Conservation (phyloP, 345 rosid genomes). For the Clarkia xantiana region DNA sequence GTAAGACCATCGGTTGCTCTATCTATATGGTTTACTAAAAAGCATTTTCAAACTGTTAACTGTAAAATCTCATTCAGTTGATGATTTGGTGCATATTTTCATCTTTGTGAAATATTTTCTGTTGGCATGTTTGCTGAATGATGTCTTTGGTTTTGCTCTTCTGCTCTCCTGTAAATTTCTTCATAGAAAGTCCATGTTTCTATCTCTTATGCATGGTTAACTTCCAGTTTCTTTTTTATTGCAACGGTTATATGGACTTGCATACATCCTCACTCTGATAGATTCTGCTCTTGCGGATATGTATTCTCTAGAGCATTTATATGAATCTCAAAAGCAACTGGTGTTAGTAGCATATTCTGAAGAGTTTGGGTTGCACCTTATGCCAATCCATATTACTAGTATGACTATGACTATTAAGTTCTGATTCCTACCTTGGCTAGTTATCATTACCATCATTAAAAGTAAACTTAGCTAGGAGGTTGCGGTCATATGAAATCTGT, state of each 20-base stretch:
- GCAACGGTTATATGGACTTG: background rate
- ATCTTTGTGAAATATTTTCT: no score
- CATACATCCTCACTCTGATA: background rate
- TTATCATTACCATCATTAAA: no score
- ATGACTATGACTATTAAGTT: no score
- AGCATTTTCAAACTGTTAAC: background rate
- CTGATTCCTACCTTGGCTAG: no score
- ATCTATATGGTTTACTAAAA: conserved; percentile 5
- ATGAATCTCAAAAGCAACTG: no score
- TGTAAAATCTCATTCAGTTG: no score
- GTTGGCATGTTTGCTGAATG: background rate
- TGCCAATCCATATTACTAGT: no score
- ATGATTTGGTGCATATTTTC: background rate
- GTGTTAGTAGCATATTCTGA: no score
- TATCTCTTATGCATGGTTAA: background rate
- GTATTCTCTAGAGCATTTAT: background rate
- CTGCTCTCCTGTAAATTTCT: background rate
- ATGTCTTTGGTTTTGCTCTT: background rate
- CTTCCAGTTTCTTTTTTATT: background rate
- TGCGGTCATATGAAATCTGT: no score
- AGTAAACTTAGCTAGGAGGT: no score
- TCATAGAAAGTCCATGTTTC: background rate
- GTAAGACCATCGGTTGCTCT: conserved; percentile 46
- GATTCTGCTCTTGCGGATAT: background rate
- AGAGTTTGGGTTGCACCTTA: no score